phyloP scores from a whole-genome alignment of 306 rosid species.

The Spatholobus suberectus region DNA sequence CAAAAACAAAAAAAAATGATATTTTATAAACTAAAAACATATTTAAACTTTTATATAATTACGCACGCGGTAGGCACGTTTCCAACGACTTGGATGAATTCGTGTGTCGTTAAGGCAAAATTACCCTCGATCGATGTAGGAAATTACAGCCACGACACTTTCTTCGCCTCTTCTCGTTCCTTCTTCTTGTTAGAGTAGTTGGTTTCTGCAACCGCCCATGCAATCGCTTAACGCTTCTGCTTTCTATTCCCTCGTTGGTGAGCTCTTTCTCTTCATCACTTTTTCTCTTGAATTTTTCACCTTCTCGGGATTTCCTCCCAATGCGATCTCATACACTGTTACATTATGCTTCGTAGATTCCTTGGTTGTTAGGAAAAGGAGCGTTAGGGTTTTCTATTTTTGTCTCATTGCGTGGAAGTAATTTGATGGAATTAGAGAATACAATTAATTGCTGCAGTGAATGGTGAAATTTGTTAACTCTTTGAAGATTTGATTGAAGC shows the following conservation, averaged over 20 bases:
- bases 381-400: neutral
- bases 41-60: neutral
- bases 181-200: neutral
- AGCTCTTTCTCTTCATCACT: neutral
- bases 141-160: slow-evolving; percentile 7
- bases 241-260: neutral
- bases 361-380: neutral
- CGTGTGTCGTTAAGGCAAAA: neutral
- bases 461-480: neutral
- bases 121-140: neutral
- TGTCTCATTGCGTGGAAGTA: slow-evolving; percentile 2
- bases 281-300: neutral
- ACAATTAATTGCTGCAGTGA: neutral
- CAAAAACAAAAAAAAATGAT: too few species aligned
- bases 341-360: neutral
- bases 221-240: neutral
- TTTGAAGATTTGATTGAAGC: neutral
- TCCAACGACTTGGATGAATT: neutral
- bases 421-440: neutral
- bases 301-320: neutral
- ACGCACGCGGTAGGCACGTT: neutral
- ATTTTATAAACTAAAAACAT: too few species aligned
- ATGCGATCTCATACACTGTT: neutral
- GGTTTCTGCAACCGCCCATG: neutral
- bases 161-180: neutral